These are phyloP conservation scores for Tetracladium marchalianum DNA, from an alignment of 495 filamentous ascomycete genomes.

Conservation along the genomic window DNA sequence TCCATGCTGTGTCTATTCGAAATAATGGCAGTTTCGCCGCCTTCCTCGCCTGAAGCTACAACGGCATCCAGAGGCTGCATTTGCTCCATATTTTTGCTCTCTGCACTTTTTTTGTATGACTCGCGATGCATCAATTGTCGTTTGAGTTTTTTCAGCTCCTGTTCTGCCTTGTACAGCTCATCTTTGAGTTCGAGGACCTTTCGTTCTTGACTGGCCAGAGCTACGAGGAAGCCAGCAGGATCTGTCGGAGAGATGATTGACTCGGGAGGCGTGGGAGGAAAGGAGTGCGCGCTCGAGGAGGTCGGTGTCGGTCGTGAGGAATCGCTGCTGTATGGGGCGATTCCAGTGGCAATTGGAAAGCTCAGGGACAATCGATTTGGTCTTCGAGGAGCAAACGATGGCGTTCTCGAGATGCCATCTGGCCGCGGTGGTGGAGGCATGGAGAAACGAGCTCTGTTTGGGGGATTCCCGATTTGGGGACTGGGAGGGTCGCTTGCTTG, in stretches of 20 bases:
- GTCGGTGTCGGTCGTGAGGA: constrained; percentile 22
- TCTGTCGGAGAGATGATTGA: constrained; percentile 47
- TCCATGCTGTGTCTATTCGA: constrained; percentile 27
- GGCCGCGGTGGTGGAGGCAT: constrained; percentile 18
- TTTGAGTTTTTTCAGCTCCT: constrained; percentile 66
- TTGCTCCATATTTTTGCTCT: constrained; percentile 43
- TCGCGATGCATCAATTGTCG: constrained; percentile 74
- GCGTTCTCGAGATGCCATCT: constrained; percentile 36
- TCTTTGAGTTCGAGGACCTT: constrained; percentile 84
- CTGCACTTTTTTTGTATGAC: constrained; percentile 62
- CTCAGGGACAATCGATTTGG: constrained; percentile 72
- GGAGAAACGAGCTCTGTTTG: constrained; percentile 16
- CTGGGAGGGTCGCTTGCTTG: constrained; percentile 13
- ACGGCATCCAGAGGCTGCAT: constrained; percentile 32
- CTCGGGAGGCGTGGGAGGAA: constrained; percentile 38
- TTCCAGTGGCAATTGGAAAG: constrained; percentile 51
- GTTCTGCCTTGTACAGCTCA: constrained; percentile 72
- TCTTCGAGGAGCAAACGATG: constrained; percentile 48
- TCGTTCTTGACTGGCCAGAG: constrained; percentile 88
- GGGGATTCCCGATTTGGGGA: constrained; percentile 13
- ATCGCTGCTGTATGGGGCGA: constrained; percentile 19
- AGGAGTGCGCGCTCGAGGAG: constrained; percentile 26
- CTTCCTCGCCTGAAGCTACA: constrained; percentile 10
- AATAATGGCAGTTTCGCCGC: constrained; percentile 2
- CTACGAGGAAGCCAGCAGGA: constrained; percentile 69